Evolutionary conservation across 805 yeast genomes (phyloP).

Genomic region (Candida broadrunensis): DNA sequence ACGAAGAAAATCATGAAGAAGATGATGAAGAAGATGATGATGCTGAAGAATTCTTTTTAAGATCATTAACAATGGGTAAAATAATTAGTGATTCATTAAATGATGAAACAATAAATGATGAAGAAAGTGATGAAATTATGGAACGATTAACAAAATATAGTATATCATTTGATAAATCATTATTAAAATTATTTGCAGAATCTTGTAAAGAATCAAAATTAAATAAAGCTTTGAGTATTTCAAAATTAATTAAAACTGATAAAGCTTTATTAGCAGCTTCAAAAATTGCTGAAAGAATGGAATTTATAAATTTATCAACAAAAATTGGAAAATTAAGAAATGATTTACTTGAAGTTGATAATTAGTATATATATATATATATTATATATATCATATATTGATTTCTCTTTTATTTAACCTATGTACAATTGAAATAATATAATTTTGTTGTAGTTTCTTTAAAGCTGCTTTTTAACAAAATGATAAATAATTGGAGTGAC

Average conservation of each 20-base stretch:
- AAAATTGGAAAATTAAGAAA: conserved; percentile 39
- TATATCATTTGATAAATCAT: conserved; percentile 66
- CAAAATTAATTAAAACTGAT: conserved; percentile 66
- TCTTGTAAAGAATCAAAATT: conserved; percentile 68
- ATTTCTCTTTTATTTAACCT: no score
- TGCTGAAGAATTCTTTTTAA: conserved; percentile 64
- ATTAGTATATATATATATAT: conserved; percentile 1
- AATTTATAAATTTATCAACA: conserved; percentile 30
- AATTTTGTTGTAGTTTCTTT: no score
- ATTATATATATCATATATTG: no score
- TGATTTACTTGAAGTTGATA: conserved; percentile 24
- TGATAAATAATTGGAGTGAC: conserved; percentile 53
- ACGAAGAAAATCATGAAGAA: conserved; percentile 18
- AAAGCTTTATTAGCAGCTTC: conserved; percentile 81
- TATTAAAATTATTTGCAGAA: conserved; percentile 71
- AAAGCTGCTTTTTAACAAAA: conserved; percentile 49
- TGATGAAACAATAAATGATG: conserved; percentile 22
- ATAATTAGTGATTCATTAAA: conserved; percentile 52
- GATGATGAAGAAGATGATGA: conserved; percentile 14
- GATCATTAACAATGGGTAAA: conserved; percentile 60
- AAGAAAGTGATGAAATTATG: conserved; percentile 35
- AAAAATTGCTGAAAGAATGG: conserved; percentile 73
- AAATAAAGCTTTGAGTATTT: conserved; percentile 68
- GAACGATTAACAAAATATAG: conserved; percentile 54
- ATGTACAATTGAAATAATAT: no score